A percentile compares a stretch with the other conserved stretches of the same genome.
These are phyloP conservation scores for Mycena belliarum DNA, from an alignment of 768 basidiomycete species.

Conservation along the genomic window DNA sequence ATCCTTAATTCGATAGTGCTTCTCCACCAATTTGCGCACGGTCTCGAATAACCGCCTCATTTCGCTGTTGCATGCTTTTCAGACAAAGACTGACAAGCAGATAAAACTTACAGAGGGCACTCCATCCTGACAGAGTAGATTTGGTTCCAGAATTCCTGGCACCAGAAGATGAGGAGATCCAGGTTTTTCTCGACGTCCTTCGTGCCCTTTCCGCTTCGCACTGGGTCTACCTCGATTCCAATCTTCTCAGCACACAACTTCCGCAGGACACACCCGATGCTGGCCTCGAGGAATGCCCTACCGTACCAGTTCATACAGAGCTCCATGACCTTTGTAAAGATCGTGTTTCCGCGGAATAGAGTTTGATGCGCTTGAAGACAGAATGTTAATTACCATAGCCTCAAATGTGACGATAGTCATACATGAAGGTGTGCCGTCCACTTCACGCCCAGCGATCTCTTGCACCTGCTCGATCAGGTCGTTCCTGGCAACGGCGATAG, in stretches of 20 bases:
- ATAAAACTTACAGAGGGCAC: conserved; percentile 68
- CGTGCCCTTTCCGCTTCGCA: conserved; percentile 57
- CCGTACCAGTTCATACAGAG: conserved; percentile 82
- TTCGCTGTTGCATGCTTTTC: conserved; percentile 48
- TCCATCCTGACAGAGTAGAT: conserved; percentile 73
- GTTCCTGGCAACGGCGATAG: conserved; percentile 69
- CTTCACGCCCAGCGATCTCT: conserved; percentile 68
- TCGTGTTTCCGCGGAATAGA: conserved; percentile 69
- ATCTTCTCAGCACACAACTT: conserved; percentile 72
- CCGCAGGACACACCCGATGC: conserved; percentile 71
- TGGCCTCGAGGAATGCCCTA: conserved; percentile 76
- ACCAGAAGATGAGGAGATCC: conserved; percentile 75
- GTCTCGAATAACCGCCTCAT: conserved; percentile 69
- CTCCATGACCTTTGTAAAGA: conserved; percentile 75
- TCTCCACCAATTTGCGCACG: conserved; percentile 72
- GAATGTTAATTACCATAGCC: neutral
- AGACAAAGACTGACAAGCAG: conserved; percentile 2
- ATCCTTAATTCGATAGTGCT: conserved; percentile 51
- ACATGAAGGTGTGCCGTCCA: conserved; percentile 70
- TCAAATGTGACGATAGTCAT: conserved; percentile 26
- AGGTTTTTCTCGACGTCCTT: conserved; percentile 69
- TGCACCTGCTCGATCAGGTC: conserved; percentile 67
- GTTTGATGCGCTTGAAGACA: conserved; percentile 69
- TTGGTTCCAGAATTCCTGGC: conserved; percentile 75
- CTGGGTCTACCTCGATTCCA: conserved; percentile 81